A percentile compares a stretch with the other conserved stretches of the same genome.
These are phyloP conservation scores for Fraxinus baroniana DNA, from an alignment of 305 asterid genomes.

Conservation along the genomic window DNA sequence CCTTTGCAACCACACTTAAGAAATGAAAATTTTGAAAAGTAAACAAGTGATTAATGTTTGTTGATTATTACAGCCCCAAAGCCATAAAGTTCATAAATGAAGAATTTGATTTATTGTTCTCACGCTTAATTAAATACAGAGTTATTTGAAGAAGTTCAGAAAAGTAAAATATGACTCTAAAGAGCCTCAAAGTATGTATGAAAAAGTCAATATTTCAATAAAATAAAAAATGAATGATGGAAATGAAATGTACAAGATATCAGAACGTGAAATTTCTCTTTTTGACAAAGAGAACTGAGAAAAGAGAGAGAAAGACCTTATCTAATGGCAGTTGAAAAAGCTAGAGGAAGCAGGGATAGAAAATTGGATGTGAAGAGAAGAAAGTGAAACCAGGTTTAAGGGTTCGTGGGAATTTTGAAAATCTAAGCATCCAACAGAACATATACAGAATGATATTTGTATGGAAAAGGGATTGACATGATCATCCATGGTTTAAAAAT, in stretches of 20 bases:
- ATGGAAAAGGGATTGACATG: not conserved
- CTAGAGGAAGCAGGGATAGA: not conserved
- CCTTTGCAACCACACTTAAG: not conserved
- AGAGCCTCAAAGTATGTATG: not conserved
- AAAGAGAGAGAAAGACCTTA: not conserved
- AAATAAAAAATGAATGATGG: not conserved
- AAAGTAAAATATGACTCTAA: not conserved
- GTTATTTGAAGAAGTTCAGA: not conserved
- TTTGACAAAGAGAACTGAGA: not conserved
- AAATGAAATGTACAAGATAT: not conserved
- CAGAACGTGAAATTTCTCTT: not conserved
- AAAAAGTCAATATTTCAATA: not conserved
- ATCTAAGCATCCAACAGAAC: not conserved
- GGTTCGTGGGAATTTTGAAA: not conserved
- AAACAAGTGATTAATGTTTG: not conserved
- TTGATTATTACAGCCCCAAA: not conserved
- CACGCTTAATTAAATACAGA: not conserved
- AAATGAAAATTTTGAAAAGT: not conserved
- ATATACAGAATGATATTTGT: not conserved
- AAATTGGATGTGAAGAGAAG: not conserved
- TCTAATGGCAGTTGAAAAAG: not conserved
- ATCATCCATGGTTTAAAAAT: not conserved
- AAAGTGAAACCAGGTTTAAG: not conserved
- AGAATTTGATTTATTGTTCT: not conserved
- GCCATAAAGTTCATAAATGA: not conserved